Conservation (phyloP, 1,284 basidiomycete species). For the Cryptococcus floricola region DNA sequence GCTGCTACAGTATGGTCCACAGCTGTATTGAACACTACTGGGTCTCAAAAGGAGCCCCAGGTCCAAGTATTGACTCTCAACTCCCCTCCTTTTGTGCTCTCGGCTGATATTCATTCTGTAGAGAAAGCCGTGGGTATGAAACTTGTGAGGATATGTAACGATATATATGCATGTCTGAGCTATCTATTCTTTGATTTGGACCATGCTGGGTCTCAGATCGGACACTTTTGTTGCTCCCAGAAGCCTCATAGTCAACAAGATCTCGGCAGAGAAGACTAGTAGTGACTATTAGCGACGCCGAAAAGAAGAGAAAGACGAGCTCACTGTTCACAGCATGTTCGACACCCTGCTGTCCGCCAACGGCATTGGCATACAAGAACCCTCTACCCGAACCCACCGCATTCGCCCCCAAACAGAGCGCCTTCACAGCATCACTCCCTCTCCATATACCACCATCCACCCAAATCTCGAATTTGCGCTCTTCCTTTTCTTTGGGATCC, state of each 20-base stretch:
- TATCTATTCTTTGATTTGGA: constrained; percentile 37
- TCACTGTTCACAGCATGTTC: constrained; percentile 59
- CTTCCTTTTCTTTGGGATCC: constrained; percentile 10
- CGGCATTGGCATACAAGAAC: constrained; percentile 89
- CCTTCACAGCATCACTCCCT: constrained; percentile 89
- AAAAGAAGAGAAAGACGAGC: constrained; percentile 14
- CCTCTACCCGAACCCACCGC: constrained; percentile 85
- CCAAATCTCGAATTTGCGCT: constrained; percentile 59
- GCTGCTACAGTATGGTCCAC: no score
- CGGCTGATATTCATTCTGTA: no score
- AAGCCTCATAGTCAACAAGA: constrained; percentile 70
- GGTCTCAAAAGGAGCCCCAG: no score
- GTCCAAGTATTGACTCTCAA: no score
- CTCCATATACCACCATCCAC: constrained; percentile 82
- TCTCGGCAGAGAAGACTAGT: constrained; percentile 49
- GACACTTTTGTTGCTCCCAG: constrained; percentile 66
- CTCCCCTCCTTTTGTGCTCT: no score
- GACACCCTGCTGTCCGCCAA: constrained; percentile 79
- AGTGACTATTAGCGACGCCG: background rate
- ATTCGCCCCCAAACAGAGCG: constrained; percentile 81
- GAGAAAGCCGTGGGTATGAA: no score
- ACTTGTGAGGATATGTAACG: no score
- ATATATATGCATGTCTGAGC: no score
- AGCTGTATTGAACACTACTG: no score
- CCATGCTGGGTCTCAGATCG: constrained; percentile 47